phyloP scores from a whole-genome alignment of 352 stramenopile species.

The Pythium vanterpoolii region DNA sequence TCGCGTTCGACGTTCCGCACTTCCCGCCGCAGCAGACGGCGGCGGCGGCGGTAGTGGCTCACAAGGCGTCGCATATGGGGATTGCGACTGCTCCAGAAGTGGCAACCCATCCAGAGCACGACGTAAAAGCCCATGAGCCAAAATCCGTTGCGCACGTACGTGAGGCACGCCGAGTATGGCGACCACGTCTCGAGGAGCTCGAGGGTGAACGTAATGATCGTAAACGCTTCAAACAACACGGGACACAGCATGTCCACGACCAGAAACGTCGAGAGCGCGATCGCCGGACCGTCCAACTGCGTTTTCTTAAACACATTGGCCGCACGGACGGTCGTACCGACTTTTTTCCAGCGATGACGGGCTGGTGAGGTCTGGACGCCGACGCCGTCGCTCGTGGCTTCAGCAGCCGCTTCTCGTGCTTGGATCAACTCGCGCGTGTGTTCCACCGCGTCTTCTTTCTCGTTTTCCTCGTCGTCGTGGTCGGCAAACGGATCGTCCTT shows the following conservation, averaged over 20 bases:
- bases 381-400: slow-evolving; percentile 32
- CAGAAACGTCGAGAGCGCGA: slow-evolving; percentile 84
- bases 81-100: slow-evolving; percentile 85
- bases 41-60: slow-evolving; percentile 77
- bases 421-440: slow-evolving; percentile 18
- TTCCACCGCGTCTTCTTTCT: slow-evolving; percentile 58
- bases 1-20: slow-evolving; percentile 73
- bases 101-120: slow-evolving; percentile 74
- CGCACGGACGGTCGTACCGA: slow-evolving; percentile 55
- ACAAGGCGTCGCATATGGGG: slow-evolving; percentile 87
- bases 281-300: slow-evolving; percentile 68
- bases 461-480: slow-evolving; percentile 56
- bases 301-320: slow-evolving; percentile 73
- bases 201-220: slow-evolving; percentile 59
- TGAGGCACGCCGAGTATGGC: slow-evolving; percentile 65
- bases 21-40: slow-evolving; percentile 67
- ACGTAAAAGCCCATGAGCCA: slow-evolving; percentile 73
- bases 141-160: slow-evolving; percentile 79
- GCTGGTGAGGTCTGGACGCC: slow-evolving; percentile 10
- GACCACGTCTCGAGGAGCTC: slow-evolving; percentile 59
- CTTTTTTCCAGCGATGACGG: slow-evolving; percentile 63
- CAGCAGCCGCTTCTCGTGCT: slow-evolving; percentile 17
- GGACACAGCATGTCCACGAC: slow-evolving; percentile 80
- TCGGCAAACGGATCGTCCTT: slow-evolving; percentile 76
- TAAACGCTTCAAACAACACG: slow-evolving; percentile 75